A percentile compares a stretch with the other conserved stretches of the same genome.
phyloP scores from a whole-genome alignment of 352 stramenopile genomes.

The Phytophthora cactorum region DNA sequence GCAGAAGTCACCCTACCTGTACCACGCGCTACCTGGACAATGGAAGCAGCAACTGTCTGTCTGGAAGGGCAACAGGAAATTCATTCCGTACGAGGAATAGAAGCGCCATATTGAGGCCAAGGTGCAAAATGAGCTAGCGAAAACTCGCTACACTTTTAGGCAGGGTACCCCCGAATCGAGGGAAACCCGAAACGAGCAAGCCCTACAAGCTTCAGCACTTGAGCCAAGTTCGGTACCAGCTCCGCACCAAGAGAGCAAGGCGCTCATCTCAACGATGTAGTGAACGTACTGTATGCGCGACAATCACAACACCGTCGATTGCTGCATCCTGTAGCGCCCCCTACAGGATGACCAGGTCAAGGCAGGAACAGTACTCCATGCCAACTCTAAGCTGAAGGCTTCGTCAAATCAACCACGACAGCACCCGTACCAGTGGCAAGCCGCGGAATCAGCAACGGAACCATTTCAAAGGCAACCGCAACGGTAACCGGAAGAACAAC shows the following conservation, averaged over 20 bases:
- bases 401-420: not conserved
- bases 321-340: conserved; percentile 17
- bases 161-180: conserved; percentile 7
- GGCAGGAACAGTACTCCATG: conserved; percentile 1
- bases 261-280: not conserved
- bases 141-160: conserved; percentile 12
- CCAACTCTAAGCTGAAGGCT: conserved; percentile 14
- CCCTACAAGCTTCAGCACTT: conserved; percentile 7
- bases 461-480: not conserved
- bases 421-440: conserved; percentile 4
- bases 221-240: not conserved
- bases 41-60: not conserved
- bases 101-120: conserved; percentile 15
- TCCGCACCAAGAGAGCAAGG: not conserved
- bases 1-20: not conserved
- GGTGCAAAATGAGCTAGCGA: conserved; percentile 1
- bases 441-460: not conserved
- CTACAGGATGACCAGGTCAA: conserved; percentile 19
- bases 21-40: not conserved
- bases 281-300: conserved; percentile 14
- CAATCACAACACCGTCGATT: conserved; percentile 26
- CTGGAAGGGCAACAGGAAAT: conserved; percentile 4
- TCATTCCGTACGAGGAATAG: not conserved
- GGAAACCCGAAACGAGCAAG: conserved; percentile 9
- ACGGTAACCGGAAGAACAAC: not conserved